These are phyloP conservation scores for Cyberlindnera mississippiensis DNA, from an alignment of 805 yeast species.

Conservation along the genomic window DNA sequence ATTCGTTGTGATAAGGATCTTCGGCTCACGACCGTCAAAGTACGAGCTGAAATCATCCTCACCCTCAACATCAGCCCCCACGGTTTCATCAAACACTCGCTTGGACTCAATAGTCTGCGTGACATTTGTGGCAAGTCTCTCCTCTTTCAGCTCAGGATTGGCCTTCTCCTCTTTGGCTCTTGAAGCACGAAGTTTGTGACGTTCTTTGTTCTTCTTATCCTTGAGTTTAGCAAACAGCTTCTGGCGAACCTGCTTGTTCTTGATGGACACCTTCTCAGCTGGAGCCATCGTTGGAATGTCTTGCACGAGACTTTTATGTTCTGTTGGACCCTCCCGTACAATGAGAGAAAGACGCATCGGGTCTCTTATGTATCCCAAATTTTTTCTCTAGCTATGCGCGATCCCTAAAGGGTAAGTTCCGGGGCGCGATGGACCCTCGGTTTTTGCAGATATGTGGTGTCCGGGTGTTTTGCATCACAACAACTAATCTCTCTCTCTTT, in stretches of 20 bases:
- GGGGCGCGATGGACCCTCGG: conserved; percentile 16
- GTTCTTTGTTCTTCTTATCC: conserved; percentile 68
- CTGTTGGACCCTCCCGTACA: background rate
- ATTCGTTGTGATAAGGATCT: conserved; percentile 85
- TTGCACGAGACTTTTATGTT: too few relatives aligned
- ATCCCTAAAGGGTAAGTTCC: conserved; percentile 11
- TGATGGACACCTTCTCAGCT: conserved; percentile 41
- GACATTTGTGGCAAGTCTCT: conserved; percentile 50
- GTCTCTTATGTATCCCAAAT: conserved; percentile 6
- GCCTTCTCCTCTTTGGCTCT: conserved; percentile 85
- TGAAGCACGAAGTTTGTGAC: conserved; percentile 72
- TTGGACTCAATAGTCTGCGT: conserved; percentile 28
- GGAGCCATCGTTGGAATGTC: conserved; percentile 20
- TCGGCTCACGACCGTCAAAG: conserved; percentile 48
- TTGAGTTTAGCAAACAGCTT: conserved; percentile 69
- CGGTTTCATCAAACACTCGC: conserved; percentile 28
- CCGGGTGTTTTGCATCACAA: background rate
- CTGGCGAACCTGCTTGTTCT: conserved; percentile 78
- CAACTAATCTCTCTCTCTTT: background rate
- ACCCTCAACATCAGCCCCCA: conserved; percentile 27
- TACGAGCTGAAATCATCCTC: conserved; percentile 29
- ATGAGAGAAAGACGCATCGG: too few relatives aligned
- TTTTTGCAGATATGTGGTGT: background rate
- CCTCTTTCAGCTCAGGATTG: conserved; percentile 77
- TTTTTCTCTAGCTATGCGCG: background rate